Evolutionary conservation across 768 basidiomycete species (phyloP).

Genomic region (Amanita rubescens): DNA sequence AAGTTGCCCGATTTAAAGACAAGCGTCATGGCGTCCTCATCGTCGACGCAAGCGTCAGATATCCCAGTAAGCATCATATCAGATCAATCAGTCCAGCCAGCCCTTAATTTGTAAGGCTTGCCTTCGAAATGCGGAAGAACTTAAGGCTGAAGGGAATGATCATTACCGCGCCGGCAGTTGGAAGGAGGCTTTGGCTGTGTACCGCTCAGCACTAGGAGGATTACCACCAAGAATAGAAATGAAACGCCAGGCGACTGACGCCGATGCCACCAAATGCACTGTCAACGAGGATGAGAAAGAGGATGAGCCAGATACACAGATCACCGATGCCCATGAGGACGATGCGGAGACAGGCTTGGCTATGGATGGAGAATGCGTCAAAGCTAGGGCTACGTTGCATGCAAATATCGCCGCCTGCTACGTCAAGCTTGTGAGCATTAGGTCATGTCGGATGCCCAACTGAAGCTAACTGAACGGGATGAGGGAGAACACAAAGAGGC

Average conservation of each 20-base stretch:
- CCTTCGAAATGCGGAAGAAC: slow-evolving; percentile 36
- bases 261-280: too few relatives aligned
- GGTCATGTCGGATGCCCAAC: not conserved
- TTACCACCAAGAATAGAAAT: slow-evolving; percentile 42
- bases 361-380: slow-evolving; percentile 40
- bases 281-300: slow-evolving; percentile 6
- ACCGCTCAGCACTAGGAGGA: slow-evolving; percentile 58
- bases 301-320: slow-evolving; percentile 11
- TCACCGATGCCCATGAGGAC: not conserved
- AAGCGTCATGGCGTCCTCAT: not conserved
- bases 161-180: slow-evolving; percentile 59
- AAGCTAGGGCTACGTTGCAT: slow-evolving; percentile 64
- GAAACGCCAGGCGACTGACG: not conserved
- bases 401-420: slow-evolving; percentile 89
- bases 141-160: slow-evolving; percentile 73
- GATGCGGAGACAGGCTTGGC: slow-evolving; percentile 10
- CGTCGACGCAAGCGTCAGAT: not conserved
- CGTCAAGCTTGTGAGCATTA: slow-evolving; percentile 58
- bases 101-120: not conserved
- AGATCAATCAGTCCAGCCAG: not conserved
- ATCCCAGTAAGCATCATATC: slow-evolving; percentile 1
- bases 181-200: slow-evolving; percentile 64
- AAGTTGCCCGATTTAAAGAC: too few relatives aligned
- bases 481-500: slow-evolving; percentile 77
- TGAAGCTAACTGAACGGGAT: slow-evolving; percentile 4